Evolutionary conservation across 1,139 yeast genomes (phyloP), one percentile per base, ranked within the genome.

Genomic region (Waltiozyma sp.): DNA sequence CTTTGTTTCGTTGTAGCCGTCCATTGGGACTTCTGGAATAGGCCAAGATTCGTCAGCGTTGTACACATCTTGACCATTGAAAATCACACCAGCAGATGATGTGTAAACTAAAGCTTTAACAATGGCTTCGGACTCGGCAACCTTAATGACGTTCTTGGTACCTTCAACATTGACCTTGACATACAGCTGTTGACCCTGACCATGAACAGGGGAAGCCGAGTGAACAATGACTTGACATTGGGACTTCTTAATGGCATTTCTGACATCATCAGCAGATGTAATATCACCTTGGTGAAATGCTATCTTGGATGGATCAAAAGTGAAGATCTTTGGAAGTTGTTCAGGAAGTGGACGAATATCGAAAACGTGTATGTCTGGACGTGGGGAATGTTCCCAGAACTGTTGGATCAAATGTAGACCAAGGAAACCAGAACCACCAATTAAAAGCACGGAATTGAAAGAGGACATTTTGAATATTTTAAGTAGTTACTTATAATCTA

Each of bases 31-130:
- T 38, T 73, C 75, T 0, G 97, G 97, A 52, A 85, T 86, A 21
- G 98, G 97, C 85, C 91, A 84, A 14, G 82, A 65, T 65, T 93
- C 99, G 61, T 91, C 91, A 1, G 93, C 98, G 60, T 93, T 91
- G 54, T 76, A 76, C 41, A 91, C 72, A 57, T 91, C 95, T 47
- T 77, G 83, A 15, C 99, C 99, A 59, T 91, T 84, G 68, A 91
- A 93, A 37, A 89, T 84, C 23, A 91, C 98, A 50, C 98, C 97
- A 0, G 98, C 97, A 1, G 96, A 87, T 0, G 97, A 88, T 0
- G 99, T 93, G 64, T 89, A 91, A 1, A 93, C 94, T 41, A 93
- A 69, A 0, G 91, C 93, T 45, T 72, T 73, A 3, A 83, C 70
- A 4, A 16, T 23, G 62, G 57, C 41, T 67, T 54, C 39, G 65